Evolutionary conservation across 805 yeast genomes (phyloP).

Genomic region (Metschnikowia matae): DNA sequence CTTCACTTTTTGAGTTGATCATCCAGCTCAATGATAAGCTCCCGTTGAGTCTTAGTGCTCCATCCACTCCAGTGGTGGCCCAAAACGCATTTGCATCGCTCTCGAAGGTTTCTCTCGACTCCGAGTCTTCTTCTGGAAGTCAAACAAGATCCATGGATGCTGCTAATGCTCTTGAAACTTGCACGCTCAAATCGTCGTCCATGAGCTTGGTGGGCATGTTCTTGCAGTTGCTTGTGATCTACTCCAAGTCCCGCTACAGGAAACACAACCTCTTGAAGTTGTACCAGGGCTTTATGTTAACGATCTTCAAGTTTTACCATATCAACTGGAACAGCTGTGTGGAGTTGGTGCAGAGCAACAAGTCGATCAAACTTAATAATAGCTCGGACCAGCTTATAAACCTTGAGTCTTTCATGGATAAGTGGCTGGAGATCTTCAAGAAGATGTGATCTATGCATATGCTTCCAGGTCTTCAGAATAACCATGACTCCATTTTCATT

Average conservation of each 20-base stretch:
- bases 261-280: slow-evolving; percentile 27
- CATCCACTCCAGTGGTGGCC: slow-evolving; percentile 35
- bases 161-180: slow-evolving; percentile 6
- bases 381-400: slow-evolving; percentile 29
- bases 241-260: slow-evolving; percentile 33
- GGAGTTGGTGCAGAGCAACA: slow-evolving; percentile 32
- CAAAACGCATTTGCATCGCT: slow-evolving; percentile 10
- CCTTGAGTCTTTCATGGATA: slow-evolving; percentile 34
- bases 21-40: slow-evolving; percentile 38
- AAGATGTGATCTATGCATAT: slow-evolving; percentile 15
- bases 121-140: not conserved
- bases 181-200: slow-evolving; percentile 23
- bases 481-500: not conserved
- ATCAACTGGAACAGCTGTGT: slow-evolving; percentile 37
- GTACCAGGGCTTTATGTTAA: slow-evolving; percentile 30
- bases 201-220: slow-evolving; percentile 30
- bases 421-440: slow-evolving; percentile 33
- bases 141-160: not conserved
- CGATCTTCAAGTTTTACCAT: slow-evolving; percentile 37
- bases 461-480: not conserved
- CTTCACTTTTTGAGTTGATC: slow-evolving; percentile 30
- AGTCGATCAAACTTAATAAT: slow-evolving; percentile 37
- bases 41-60: slow-evolving; percentile 43
- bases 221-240: slow-evolving; percentile 32
- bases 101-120: slow-evolving; percentile 9